Evolutionary conservation across 1,284 basidiomycete genomes (phyloP), one percentile per base, ranked within the genome.

Genomic region (Phlebopus sp.): DNA sequence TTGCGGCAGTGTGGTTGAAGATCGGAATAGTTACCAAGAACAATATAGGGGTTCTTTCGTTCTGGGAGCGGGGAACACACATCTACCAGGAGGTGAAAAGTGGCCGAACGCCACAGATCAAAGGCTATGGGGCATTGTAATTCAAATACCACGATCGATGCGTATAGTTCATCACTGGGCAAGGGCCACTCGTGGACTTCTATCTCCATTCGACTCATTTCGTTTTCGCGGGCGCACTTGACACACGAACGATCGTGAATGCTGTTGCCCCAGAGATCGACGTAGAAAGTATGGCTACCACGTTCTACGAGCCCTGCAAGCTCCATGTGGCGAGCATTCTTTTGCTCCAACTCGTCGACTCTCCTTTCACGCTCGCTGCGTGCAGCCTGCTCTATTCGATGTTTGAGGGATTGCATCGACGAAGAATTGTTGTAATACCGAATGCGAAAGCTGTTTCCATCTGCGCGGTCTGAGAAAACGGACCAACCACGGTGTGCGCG

Each of bases 151-250:
- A 68, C 64, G 0, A 50, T 52, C 41, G 68, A 56, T 0, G 66
- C 67, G 1, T 60, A 31, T 2, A 21, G 3, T 8, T 60, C 40
- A 0, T 47, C 29, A n/a, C n/a, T n/a, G 0, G 78, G 76, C 25
- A 81, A 55, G 0, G 77, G 78, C 78, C 76, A 79, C 42, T 81
- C 78, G 37, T 75, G 60, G 3, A 75, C 53, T 0, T 36, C 2
- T 32, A 81, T 77, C 0, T 32, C 7, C 56, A 78, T 54, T 0
- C 7, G 31, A 0, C 17, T 23, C 0, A 61, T 58, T 37, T 59
- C 11, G 1, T 37, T 30, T 29, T 66, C 46, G 3, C 68, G 51
- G 2, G 2, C 2, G 46, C 78, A 79, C 44, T 64, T 73, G 0
- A 0, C 5, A 49, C 72, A 72, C 2, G 17, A 5, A 23, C 45